A percentile compares a stretch with the other conserved stretches of the same genome.
phyloP scores from a whole-genome alignment of 306 rosid species.

The Begonia fuchsioides region DNA sequence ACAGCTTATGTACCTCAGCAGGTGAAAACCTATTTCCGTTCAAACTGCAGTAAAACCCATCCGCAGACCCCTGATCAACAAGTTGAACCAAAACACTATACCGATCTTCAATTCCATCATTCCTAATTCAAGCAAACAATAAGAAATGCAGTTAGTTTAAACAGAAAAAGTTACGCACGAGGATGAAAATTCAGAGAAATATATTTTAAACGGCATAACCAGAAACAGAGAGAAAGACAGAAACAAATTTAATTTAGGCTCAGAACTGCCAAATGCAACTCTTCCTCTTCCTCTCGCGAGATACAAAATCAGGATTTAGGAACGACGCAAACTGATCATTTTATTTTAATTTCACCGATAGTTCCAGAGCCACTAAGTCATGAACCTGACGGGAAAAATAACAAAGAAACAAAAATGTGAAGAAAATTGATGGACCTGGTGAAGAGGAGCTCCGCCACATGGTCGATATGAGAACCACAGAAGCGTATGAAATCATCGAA shows the following conservation, averaged over 20 bases:
- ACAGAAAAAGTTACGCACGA: no score
- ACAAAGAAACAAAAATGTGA: not conserved
- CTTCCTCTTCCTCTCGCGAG: no score
- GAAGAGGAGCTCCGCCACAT: conserved; percentile 52
- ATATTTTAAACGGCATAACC: no score
- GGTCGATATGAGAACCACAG: conserved; percentile 49
- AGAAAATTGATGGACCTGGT: conserved; percentile 30
- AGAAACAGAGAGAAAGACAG: no score
- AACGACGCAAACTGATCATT: no score
- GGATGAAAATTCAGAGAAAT: no score
- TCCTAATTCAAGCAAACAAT: conserved; percentile 25
- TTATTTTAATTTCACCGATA: no score
- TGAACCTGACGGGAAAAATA: not conserved
- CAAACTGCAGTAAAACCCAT: conserved; percentile 36
- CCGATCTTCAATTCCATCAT: conserved; percentile 79
- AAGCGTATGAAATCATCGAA: conserved; percentile 61
- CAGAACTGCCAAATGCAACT: no score
- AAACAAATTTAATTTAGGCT: no score
- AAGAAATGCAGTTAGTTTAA: no score
- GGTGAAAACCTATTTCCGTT: conserved; percentile 72
- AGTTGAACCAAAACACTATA: conserved; percentile 14
- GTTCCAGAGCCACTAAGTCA: no score
- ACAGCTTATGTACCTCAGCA: conserved; percentile 34
- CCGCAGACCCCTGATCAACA: conserved; percentile 29
- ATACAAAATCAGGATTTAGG: no score